Conservation (phyloP, 2,329 filamentous ascomycete genomes). For the Chaetomiaceae sp. region DNA sequence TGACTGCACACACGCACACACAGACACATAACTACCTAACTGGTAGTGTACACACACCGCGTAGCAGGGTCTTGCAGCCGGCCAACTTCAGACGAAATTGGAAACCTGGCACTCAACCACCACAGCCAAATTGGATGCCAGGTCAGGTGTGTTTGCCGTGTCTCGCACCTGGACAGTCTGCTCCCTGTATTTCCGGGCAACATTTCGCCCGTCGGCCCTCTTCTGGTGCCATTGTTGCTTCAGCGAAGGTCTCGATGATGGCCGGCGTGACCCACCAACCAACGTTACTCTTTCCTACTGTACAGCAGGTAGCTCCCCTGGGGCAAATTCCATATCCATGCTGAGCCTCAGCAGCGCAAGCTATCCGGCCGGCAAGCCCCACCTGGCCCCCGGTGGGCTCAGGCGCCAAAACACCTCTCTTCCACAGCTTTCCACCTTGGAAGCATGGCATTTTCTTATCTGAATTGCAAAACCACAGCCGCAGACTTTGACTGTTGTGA, state of each 20-base stretch:
- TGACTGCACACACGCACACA: too few relatives aligned
- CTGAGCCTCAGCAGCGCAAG: too few relatives aligned
- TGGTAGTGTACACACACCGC: too few relatives aligned
- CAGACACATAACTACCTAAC: not conserved
- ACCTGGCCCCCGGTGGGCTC: too few relatives aligned
- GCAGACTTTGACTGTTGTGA: not conserved
- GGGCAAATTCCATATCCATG: too few relatives aligned
- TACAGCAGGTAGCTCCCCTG: too few relatives aligned
- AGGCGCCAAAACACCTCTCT: too few relatives aligned
- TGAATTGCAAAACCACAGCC: not conserved
- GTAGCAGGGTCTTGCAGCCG: not conserved
- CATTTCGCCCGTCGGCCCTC: not conserved
- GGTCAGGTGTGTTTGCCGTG: not conserved
- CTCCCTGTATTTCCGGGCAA: not conserved
- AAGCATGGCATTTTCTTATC: too few relatives aligned
- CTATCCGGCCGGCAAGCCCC: not conserved
- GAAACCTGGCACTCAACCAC: not conserved
- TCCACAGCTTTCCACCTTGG: too few relatives aligned
- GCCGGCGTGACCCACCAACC: constrained; percentile 1
- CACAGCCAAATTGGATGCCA: not conserved
- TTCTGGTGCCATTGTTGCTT: constrained; percentile 7
- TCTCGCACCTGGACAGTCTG: not conserved
- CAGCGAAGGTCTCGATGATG: constrained; percentile 1
- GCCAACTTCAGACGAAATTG: constrained; percentile 2
- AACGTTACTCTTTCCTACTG: too few relatives aligned